Evolutionary conservation across 352 stramenopile genomes (phyloP), one percentile per base, ranked within the genome.

Genomic region (Aphanomyces stellatus): DNA sequence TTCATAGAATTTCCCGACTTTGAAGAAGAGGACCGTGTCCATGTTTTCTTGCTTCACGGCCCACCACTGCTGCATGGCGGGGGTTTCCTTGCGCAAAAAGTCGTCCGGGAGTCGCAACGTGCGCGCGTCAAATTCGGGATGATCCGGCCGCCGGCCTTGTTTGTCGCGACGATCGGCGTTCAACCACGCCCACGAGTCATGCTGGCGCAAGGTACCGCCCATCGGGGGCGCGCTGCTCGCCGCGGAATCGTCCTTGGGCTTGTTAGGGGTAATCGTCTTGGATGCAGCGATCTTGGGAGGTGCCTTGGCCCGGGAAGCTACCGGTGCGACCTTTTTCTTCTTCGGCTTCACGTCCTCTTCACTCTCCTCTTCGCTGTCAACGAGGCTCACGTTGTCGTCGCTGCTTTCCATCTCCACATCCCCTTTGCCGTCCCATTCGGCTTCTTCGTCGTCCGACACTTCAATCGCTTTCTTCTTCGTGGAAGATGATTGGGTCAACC

Each of bases 1-100:
- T 76, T 98, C 94, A 75, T 98, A 98, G 62, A 99, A 98, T 75
- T 98, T 98, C 56, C 95, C 95, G 34, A 97, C 97, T 75, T 99
- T 99, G 82, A 99, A 99, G 61, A 99, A 97, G 1, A 99, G 77
- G 1, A 99, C 84, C 1, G 93, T 98, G 76, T 99, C 97, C 80
- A 98, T 96, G 72, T 99, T 98, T 40, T 91, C 79, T 4, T 87
- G 65, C 76, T 99, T 99, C 64, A 99, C 87, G 53, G 96, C 79
- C 97, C 97, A 99, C 97, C 97, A 99, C 74, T 99, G 97, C 61
- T 95, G 76, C 82, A 99, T 98, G 6, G 92, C 97, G 2, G 95
- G 89, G 3, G 94, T 99, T 68, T 96, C 86, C 51, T 98, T 82
- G 53, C 87, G 83, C 25, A 97, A 34, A 51, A 97, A 98, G 7